Evolutionary conservation across 2,329 filamentous ascomycete species (phyloP), one percentile per base, ranked within the genome.

Genomic region (Fusarium succisae): DNA sequence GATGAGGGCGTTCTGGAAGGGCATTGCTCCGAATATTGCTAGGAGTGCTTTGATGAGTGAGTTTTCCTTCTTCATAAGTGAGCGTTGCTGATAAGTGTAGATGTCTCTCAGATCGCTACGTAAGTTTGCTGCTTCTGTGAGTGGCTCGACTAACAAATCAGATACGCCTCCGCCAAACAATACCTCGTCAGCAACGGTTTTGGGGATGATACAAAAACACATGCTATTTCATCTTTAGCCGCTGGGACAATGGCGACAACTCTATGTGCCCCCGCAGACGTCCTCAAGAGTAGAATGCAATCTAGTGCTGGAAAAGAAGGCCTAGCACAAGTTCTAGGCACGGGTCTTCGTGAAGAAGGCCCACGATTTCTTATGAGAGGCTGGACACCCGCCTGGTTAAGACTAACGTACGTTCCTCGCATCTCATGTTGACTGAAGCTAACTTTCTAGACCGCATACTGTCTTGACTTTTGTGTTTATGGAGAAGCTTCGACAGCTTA

Each of bases 201-300:
- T 3, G 77, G 79, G 22, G 84, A 86, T 62, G 82, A 84, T 39
- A 79, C 84, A 20, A 79, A 73, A n/a, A 83, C 83, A 5, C 84
- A 86, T 66, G 80, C 82, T 4, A 64, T 81, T 1, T 81, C 84
- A 3, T 85, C 84, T 2, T 58, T 86, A 5, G 76, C 80, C 9
- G 84, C 84, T 5, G 84, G 84, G n/a, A 86, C 84, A 3, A 83
- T 85, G 57, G 84, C 84, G 1, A 86, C 84, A 0, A 86, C 84
- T 1, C 78, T 85, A 18, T 86, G 84, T 58, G 84, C 84, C 0
- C 84, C 84, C 0, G 84, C 83, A 9, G 84, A 86, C 59, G 84
- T 86, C 0, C 73, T 86, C 28, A 86, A 86, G 74, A 85, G 83
- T 55, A 78, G 84, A 20, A 77, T 86, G 38, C 84, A 86, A 64